Evolutionary conservation across 352 stramenopile species (phyloP).

Genomic region (Globisporangium megalacanthum): DNA sequence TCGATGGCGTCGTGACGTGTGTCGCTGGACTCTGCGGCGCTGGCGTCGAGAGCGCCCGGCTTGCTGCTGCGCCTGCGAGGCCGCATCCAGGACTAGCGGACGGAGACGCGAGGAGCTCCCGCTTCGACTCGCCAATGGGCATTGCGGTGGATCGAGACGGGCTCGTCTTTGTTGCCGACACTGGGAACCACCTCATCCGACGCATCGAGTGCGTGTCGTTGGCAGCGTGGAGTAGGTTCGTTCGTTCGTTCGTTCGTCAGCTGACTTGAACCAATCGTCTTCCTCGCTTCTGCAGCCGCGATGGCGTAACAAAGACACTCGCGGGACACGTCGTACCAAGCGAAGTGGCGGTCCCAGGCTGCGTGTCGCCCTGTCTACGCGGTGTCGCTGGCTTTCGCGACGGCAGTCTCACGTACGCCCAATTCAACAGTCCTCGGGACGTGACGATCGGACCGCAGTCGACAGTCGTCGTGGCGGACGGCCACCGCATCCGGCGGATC

Average conservation of each 20-base stretch:
- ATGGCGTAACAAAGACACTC: conserved; percentile 59
- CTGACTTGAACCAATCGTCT: not conserved
- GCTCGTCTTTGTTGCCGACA: conserved; percentile 93
- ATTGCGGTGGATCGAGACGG: conserved; percentile 77
- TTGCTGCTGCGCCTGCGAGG: conserved; percentile 24
- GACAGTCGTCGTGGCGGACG: conserved; percentile 88
- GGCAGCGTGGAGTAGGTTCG: not conserved
- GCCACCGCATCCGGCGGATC: conserved; percentile 84
- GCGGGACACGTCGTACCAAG: conserved; percentile 53
- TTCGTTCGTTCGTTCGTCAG: not conserved
- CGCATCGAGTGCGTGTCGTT: conserved; percentile 53
- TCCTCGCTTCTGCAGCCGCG: conserved; percentile 12
- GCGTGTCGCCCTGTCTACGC: conserved; percentile 83
- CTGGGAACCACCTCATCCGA: conserved; percentile 93
- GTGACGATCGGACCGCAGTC: conserved; percentile 79
- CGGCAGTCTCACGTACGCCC: conserved; percentile 75
- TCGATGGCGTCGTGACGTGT: conserved; percentile 69
- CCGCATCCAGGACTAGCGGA: conserved; percentile 89
- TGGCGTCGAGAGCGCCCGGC: conserved; percentile 55
- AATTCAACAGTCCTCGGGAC: conserved; percentile 92
- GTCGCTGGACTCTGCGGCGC: conserved; percentile 85
- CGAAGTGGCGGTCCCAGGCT: conserved; percentile 75
- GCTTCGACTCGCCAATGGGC: conserved; percentile 92
- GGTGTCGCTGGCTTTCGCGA: conserved; percentile 87
- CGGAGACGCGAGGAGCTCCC: conserved; percentile 57